Evolutionary conservation across 371 early-diverging fungal species (phyloP).

Genomic region (Apophysomyces ossiformis): DNA sequence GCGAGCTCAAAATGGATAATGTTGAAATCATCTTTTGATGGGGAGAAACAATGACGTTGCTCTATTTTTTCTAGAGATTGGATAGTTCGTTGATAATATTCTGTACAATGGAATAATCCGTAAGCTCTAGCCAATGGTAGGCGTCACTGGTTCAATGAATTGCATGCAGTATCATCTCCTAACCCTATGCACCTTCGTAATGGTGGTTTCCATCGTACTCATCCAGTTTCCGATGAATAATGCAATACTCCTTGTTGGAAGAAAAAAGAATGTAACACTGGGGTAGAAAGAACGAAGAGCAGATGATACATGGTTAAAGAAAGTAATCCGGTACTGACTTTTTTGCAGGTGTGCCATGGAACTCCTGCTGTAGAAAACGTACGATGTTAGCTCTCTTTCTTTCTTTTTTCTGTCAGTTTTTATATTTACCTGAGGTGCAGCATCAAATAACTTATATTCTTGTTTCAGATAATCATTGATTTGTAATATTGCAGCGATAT

Average conservation of each 20-base stretch:
- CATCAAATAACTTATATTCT: constrained; percentile 87
- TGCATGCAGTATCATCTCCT: neutral
- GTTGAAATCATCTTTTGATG: too few relatives aligned
- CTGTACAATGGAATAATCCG: neutral
- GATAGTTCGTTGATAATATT: neutral
- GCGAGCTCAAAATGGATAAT: too few relatives aligned
- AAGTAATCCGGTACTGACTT: constrained; percentile 93
- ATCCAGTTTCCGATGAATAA: constrained; percentile 5
- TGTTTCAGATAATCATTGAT: constrained; percentile 89
- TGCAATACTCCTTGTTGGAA: constrained; percentile 10
- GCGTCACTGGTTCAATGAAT: neutral
- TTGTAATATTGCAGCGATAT: constrained; percentile 98
- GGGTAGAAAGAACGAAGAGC: neutral
- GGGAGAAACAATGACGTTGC: too few relatives aligned
- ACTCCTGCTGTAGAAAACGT: constrained; percentile 60
- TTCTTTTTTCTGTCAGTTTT: too few relatives aligned
- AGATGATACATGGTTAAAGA: constrained; percentile 55
- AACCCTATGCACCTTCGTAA: neutral
- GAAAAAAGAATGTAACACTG: constrained; percentile 5
- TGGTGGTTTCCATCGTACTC: neutral
- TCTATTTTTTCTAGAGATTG: neutral
- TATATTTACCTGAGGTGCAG: constrained; percentile 70
- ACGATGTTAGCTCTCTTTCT: too few relatives aligned
- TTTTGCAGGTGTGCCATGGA: constrained; percentile 75
- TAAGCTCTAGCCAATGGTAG: neutral